phyloP scores from a whole-genome alignment of 2,329 filamentous ascomycete genomes.

The Sclerotinia sclerotiorum region DNA sequence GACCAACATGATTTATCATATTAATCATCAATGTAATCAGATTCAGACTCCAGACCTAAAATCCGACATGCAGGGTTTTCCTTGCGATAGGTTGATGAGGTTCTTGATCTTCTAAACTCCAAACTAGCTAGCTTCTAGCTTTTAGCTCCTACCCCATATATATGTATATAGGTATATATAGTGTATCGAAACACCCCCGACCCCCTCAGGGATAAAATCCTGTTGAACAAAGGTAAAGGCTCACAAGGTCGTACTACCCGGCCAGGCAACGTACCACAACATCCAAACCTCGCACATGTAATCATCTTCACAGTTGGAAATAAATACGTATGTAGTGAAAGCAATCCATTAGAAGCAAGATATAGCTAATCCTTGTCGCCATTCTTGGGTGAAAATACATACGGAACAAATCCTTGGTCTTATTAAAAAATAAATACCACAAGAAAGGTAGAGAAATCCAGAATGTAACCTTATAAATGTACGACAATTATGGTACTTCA shows the following conservation, averaged over 20 bases:
- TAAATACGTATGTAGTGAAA: background rate
- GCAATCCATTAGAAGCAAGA: background rate
- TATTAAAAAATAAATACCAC: background rate
- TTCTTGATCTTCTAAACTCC: background rate
- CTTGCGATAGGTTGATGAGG: background rate
- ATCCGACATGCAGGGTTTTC: background rate
- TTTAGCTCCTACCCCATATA: too few relatives aligned
- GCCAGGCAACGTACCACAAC: background rate
- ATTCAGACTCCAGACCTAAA: background rate
- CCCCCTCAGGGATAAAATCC: too few relatives aligned
- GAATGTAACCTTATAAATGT: constrained; percentile 1
- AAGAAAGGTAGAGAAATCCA: background rate
- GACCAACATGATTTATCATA: background rate
- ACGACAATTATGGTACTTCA: background rate
- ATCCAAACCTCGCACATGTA: background rate
- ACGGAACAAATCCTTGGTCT: background rate
- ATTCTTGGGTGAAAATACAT: background rate
- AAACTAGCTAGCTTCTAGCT: too few relatives aligned
- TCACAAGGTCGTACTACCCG: too few relatives aligned
- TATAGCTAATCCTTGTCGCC: background rate
- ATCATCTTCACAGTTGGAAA: background rate
- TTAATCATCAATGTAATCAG: background rate
- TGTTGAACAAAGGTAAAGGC: too few relatives aligned
- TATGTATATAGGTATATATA: too few relatives aligned
- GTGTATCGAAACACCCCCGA: too few relatives aligned